Evolutionary conservation across 768 basidiomycete species (phyloP).

Genomic region (Lactifluus piperatus): DNA sequence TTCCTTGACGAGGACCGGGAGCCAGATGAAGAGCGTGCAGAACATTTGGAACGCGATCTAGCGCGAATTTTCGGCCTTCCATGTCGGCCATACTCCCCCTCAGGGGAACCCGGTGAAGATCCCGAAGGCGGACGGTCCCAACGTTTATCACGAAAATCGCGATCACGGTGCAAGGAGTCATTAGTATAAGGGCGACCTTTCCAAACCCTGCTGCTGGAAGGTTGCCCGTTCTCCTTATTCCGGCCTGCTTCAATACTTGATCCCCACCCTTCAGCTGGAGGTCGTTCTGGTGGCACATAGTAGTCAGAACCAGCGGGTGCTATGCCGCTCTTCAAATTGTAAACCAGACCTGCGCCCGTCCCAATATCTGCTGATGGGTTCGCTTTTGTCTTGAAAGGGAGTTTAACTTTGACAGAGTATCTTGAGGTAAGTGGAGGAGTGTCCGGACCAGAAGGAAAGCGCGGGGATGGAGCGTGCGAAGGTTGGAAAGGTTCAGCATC

Average conservation of each 20-base stretch:
- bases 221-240: conserved; percentile 4
- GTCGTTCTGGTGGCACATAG: background rate
- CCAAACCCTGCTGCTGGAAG: background rate
- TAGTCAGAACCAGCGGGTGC: background rate
- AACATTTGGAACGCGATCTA: conserved; percentile 10
- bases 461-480: conserved; percentile 17
- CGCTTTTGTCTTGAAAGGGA: conserved; percentile 63
- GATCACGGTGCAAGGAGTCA: conserved; percentile 1
- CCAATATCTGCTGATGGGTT: background rate
- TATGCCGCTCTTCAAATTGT: background rate
- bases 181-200: conserved; percentile 4
- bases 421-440: conserved; percentile 26
- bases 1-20: conserved; percentile 17
- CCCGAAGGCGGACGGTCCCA: conserved; percentile 4
- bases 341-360: background rate
- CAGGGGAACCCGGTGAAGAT: conserved; percentile 9
- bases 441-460: conserved; percentile 23
- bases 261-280: background rate
- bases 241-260: background rate
- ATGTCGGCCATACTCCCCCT: background rate
- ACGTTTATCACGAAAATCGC: conserved; percentile 6
- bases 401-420: conserved; percentile 45
- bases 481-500: conserved; percentile 34
- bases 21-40: conserved; percentile 13
- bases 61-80: conserved; percentile 6